Base-by-base conservation (phyloP, 2,329 filamentous ascomycete species). In the Botrytis deweyae region DNA sequence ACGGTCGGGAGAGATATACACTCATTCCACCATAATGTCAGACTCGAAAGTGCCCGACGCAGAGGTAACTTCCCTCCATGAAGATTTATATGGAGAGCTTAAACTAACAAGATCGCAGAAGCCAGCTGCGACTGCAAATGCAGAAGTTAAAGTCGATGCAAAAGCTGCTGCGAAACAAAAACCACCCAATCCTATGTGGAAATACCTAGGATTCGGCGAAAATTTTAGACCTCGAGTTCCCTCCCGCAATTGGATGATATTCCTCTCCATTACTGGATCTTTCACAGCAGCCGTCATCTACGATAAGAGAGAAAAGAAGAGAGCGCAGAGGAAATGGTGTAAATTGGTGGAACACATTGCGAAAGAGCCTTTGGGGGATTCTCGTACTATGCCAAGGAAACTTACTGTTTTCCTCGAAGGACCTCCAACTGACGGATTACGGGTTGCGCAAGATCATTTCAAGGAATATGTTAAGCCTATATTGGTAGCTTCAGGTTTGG, bases 241-340 rank as follows among this genome's bases (percentile, higher is more conserved):
- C 12, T 98, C 95, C 29, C 92, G 96, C 75, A 98, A 98, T 82
- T 99, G 96, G 96, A 90, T 96, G 84, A 98, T 99, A 80, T 99
- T 99, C 85, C 90, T 95, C 83, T 87, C 92, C 65, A 83, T 98
- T 72, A 91, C 92, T 18, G 91, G 91, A 71, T 89, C 93, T 65
- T 92, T 97, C 81, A 90, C 93, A 9, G 90, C 89, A 25, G 92
- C 94, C 70, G 87, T 98, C 73, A 88, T 96, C 81, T 98, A 99
- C 86, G 96, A 99, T 84, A 93, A 93, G 80, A 91, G 93, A 75
- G 92, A 98, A 84, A 97, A 95, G 86, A 93, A 91, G 79, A 90
- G 91, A 76, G 91, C 91, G 71, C 95, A 96, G 73, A 88, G 92
- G 76, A 95, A 95, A 83, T 99, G 95, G 95, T 90, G 90, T 78